phyloP scores from a whole-genome alignment of 164 flowering plant genomes.

The Vitis amurensis region DNA sequence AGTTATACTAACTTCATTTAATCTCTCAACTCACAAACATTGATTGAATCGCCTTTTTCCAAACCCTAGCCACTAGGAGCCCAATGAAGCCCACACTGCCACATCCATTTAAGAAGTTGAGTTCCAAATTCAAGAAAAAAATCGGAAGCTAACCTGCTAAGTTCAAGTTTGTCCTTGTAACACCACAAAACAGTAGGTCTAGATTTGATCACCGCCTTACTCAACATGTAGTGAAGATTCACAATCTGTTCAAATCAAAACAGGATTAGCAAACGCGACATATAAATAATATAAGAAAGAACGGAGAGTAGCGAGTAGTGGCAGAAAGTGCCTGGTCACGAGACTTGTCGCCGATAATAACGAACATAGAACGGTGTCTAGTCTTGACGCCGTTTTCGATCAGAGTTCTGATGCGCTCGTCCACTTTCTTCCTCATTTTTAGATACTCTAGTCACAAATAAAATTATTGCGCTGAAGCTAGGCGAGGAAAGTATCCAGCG shows the following conservation, averaged over 20 bases:
- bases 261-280: background rate
- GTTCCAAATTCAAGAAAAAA: background rate
- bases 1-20: too few relatives aligned
- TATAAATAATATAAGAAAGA: background rate
- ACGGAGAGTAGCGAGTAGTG: background rate
- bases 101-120: constrained; percentile 1
- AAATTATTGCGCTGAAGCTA: too few relatives aligned
- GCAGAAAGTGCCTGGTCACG: constrained; percentile 66
- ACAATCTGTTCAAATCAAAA: constrained; percentile 55
- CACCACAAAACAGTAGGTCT: constrained; percentile 83
- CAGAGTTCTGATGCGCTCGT: constrained; percentile 84
- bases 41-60: too few relatives aligned
- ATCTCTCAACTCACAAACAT: too few relatives aligned
- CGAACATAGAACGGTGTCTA: constrained; percentile 83
- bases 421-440: constrained; percentile 90
- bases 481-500: too few relatives aligned
- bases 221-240: constrained; percentile 74
- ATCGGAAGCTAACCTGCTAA: constrained; percentile 69
- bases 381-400: constrained; percentile 85
- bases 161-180: constrained; percentile 80
- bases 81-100: too few relatives aligned
- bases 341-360: constrained; percentile 87
- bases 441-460: too few relatives aligned
- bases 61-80: too few relatives aligned
- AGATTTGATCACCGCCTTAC: constrained; percentile 62